Base-by-base conservation (phyloP, 441 rosid genomes). In the Erodium chrysanthum region DNA sequence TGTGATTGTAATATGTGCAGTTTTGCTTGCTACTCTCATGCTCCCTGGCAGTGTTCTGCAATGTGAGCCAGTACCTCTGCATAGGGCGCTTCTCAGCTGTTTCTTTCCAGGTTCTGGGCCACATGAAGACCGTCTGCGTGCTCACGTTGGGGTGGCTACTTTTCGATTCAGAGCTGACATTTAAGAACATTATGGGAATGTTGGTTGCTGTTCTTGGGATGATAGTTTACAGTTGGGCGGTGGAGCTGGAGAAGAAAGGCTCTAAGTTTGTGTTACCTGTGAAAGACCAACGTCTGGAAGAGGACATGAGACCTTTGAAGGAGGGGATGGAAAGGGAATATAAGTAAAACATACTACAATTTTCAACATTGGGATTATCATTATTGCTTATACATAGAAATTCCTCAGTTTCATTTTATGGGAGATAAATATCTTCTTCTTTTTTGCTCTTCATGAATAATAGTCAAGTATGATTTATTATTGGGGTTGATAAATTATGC, bases 11-110 rank as follows among this genome's bases (percentile, higher is more conserved):
- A 35, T 40, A 14, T 27, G 25, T 70, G 77, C 77, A 74, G 77
- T n/a, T 74, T 12, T 74, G 67, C 52, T 65, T 74, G 42, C 74
- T 74, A 17, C 74, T 74, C 37, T 74, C 77, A 21, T 74, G 77
- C 74, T 70, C 68, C 12, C 65, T 74, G 18, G 77, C 77, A 15
- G 77, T 74, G 6, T 74, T 74, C 77, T 74, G 97, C 79, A 91
- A 91, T 67, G 80, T 91, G 72, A 91, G 96, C 76, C 97, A 91
- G 70, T 89, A 91, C 78, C 92, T 91, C 67, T 91, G 97, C 84
- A 91, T 91, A 0, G 96, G 97, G 48, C 84, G 96, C 74, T 91
- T 88, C 82, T 91, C 97, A 0, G 97, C 97, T 35, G 82, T 83
- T 40, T 40, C 46, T 1, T 40, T 40, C 46, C 46, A 40, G 46